Percentiles rank a stretch among this genome's conserved stretches.
Evolutionary conservation across 768 basidiomycete species (phyloP).

Genomic region (Leccinum ochraceum): DNA sequence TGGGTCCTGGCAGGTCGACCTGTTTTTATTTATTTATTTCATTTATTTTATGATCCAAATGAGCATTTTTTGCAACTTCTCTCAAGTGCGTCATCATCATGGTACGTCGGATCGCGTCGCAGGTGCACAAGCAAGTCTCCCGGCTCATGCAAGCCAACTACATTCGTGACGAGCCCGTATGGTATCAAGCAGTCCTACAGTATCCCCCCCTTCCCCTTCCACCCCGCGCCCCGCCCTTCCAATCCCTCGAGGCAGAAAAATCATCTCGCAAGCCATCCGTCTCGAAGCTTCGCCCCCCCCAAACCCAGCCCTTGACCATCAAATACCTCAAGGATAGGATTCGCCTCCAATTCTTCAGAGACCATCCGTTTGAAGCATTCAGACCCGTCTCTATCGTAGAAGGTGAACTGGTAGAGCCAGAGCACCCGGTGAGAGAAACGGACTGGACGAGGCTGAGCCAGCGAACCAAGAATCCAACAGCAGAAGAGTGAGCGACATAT

Average conservation of each 20-base stretch:
- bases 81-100: constrained; percentile 35
- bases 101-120: constrained; percentile 80
- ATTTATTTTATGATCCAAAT: not conserved
- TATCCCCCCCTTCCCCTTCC: constrained; percentile 90
- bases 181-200: constrained; percentile 83
- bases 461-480: constrained; percentile 75
- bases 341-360: constrained; percentile 88
- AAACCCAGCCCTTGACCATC: constrained; percentile 56
- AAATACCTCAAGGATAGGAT: constrained; percentile 83
- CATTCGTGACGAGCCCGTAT: constrained; percentile 67
- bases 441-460: constrained; percentile 83
- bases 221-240: constrained; percentile 60
- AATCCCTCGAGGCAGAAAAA: constrained; percentile 46
- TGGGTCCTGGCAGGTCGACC: not conserved
- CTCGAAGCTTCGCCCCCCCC: constrained; percentile 36
- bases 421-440: constrained; percentile 56
- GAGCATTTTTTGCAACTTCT: too few relatives aligned
- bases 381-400: constrained; percentile 79
- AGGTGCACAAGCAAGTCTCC: constrained; percentile 87
- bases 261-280: constrained; percentile 24
- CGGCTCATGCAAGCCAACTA: constrained; percentile 71
- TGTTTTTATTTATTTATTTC: not conserved
- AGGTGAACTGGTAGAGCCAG: constrained; percentile 52
- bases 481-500: constrained; percentile 78
- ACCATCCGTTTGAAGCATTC: constrained; percentile 96